phyloP scores from a whole-genome alignment of 257 asterid species.

The Jacaranda mimosifolia region DNA sequence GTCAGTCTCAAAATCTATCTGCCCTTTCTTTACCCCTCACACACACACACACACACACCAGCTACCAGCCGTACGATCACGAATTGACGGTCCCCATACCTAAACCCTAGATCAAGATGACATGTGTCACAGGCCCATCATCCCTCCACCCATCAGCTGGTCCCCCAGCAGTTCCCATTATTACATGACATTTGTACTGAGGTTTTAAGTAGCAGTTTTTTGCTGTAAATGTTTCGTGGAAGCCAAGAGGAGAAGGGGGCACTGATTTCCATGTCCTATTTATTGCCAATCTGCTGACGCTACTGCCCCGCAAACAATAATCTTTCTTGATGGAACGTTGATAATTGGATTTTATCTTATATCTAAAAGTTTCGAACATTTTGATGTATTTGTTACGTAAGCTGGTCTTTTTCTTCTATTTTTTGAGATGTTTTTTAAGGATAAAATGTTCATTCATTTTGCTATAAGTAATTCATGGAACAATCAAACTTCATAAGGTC shows the following conservation, averaged over 20 bases:
- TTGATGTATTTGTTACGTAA: too few species aligned
- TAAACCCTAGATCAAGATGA: neutral
- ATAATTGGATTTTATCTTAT: too few species aligned
- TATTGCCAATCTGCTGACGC: slow-evolving; percentile 22
- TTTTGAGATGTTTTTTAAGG: too few species aligned
- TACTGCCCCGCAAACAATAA: neutral
- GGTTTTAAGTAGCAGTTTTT: slow-evolving; percentile 23
- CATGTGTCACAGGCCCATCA: slow-evolving; percentile 53
- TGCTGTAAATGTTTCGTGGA: slow-evolving; percentile 24
- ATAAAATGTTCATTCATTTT: too few species aligned
- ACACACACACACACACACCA: neutral
- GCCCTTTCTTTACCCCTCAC: neutral
- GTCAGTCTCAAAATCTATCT: slow-evolving; percentile 35
- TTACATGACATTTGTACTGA: slow-evolving; percentile 37
- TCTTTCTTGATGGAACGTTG: too few species aligned
- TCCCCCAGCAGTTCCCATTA: slow-evolving; percentile 8
- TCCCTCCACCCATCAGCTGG: slow-evolving; percentile 31
- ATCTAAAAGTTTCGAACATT: too few species aligned
- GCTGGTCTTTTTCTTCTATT: too few species aligned
- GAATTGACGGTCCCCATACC: neutral
- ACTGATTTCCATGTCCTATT: slow-evolving; percentile 49
- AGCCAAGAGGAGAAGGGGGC: slow-evolving; percentile 28
- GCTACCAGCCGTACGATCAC: slow-evolving; percentile 35
- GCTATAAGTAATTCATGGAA: too few species aligned
- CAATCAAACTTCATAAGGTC: too few species aligned